Evolutionary conservation across 139 green algal species (phyloP).

Genomic region (Ettlia oleoabundans): DNA sequence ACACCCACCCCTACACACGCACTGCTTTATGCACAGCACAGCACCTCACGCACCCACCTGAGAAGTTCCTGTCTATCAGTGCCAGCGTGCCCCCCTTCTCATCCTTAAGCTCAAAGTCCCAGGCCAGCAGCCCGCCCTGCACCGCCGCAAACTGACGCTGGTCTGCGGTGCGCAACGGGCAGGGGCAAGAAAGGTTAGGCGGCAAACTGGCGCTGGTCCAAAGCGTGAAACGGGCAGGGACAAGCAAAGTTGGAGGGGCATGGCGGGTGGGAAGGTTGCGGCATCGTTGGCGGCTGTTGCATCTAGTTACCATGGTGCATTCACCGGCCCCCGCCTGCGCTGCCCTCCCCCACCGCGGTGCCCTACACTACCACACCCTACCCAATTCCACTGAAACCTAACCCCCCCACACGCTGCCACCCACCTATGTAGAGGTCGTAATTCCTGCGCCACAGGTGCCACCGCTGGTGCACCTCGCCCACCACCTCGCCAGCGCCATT

Average conservation of each 20-base stretch:
- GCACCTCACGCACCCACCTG: slow-evolving; percentile 11
- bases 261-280: no score
- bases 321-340: no score
- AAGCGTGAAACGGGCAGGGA: no score
- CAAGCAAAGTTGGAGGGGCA: neutral
- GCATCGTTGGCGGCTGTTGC: no score
- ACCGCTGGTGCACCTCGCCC: slow-evolving; percentile 81
- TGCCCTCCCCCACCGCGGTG: no score
- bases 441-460: slow-evolving; percentile 77
- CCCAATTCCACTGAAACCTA: no score
- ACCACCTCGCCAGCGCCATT: slow-evolving; percentile 17
- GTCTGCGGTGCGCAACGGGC: no score
- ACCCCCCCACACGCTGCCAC: no score
- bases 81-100: slow-evolving; percentile 71
- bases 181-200: neutral
- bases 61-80: slow-evolving; percentile 90
- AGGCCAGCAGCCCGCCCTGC: slow-evolving; percentile 80
- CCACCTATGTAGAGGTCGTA: slow-evolving; percentile 86
- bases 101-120: slow-evolving; percentile 89
- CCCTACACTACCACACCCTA: no score
- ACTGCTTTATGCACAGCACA: no score
- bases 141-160: slow-evolving; percentile 75
- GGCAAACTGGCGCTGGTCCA: no score
- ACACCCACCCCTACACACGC: neutral
- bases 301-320: no score